Conservation (phyloP, 306 rosid species). For the Erythrophleum fordii region DNA sequence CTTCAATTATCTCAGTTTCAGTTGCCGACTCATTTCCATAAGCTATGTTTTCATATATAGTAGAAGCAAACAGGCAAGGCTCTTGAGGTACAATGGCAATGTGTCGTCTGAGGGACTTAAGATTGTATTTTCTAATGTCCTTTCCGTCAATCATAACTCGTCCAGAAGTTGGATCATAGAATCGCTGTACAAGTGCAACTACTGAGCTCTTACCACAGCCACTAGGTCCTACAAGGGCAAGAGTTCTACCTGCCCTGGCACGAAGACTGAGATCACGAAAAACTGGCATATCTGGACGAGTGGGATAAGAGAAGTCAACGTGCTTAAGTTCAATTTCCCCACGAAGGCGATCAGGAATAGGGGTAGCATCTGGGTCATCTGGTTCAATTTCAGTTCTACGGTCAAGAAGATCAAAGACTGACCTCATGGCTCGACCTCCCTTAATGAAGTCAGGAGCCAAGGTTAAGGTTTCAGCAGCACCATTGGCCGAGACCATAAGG, state of each 20-base stretch:
- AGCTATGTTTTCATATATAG: conserved; percentile 83
- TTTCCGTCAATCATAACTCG: conserved; percentile 80
- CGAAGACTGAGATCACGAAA: conserved; percentile 82
- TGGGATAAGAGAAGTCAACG: conserved; percentile 80
- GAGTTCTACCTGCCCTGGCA: conserved; percentile 86
- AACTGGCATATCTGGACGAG: conserved; percentile 76
- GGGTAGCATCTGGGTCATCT: conserved; percentile 71
- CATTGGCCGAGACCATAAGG: conserved; percentile 92
- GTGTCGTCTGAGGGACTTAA: conserved; percentile 80
- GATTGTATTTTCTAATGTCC: conserved; percentile 85
- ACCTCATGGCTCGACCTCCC: conserved; percentile 90
- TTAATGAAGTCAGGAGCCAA: conserved; percentile 91
- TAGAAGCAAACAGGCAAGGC: conserved; percentile 78
- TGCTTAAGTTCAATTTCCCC: conserved; percentile 90
- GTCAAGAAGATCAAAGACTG: conserved; percentile 86
- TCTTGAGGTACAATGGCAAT: conserved; percentile 89
- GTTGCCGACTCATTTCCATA: conserved; percentile 84
- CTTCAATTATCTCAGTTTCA: conserved; percentile 80
- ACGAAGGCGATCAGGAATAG: conserved; percentile 72
- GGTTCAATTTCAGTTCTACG: conserved; percentile 91
- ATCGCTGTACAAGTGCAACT: conserved; percentile 70
- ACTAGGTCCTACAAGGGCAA: conserved; percentile 92
- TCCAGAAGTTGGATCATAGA: conserved; percentile 90
- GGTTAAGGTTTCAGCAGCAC: conserved; percentile 90
- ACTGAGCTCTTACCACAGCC: conserved; percentile 95